Evolutionary conservation across 2,329 filamentous ascomycete genomes (phyloP), one percentile per base, ranked within the genome.

Genomic region (Sporothrix curviconia): DNA sequence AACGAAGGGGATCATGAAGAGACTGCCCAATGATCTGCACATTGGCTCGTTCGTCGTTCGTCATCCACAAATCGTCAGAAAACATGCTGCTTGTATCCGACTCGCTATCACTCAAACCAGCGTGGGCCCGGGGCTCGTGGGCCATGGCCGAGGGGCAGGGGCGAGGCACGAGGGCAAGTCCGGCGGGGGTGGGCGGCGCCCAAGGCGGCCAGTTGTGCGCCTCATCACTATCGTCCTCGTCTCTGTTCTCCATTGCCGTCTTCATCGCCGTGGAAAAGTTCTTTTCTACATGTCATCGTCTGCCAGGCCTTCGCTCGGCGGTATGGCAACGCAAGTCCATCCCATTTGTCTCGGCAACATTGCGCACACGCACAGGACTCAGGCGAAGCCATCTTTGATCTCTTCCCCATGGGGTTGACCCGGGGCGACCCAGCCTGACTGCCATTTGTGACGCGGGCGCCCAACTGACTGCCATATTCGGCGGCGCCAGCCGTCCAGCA

Each of bases 401-500:
- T 86, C 84, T 59, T 85, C 82, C n/a, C n/a, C 56, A 85, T 75
- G 64, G n/a, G n/a, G n/a, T 89, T 85, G 63, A 92, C 82, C n/a
- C n/a, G n/a, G n/a, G n/a, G n/a, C n/a, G n/a, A n/a, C n/a, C n/a
- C n/a, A n/a, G n/a, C n/a, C n/a, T n/a, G n/a, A n/a, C n/a, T n/a
- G n/a, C n/a, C n/a, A n/a, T n/a, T n/a, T n/a, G n/a, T n/a, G n/a
- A n/a, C n/a, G n/a, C n/a, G 0, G 86, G 83, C 59, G 84, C 80
- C 5, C 86, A 87, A 62, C 81, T 85, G 53, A 78, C 79, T 15
- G 82, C 83, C 82, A 96, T 90, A n/a, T n/a, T 42, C 90, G 82
- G 68, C 84, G 87, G 60, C 92, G 85, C 92, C 94, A 97, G 34
- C 88, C 85, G 63, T 96, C 90, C 76, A 99, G 95, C 73, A 99